Evolutionary conservation across 805 yeast species (phyloP), one percentile per base, ranked within the genome.

Genomic region (Brettanomyces custersianus): DNA sequence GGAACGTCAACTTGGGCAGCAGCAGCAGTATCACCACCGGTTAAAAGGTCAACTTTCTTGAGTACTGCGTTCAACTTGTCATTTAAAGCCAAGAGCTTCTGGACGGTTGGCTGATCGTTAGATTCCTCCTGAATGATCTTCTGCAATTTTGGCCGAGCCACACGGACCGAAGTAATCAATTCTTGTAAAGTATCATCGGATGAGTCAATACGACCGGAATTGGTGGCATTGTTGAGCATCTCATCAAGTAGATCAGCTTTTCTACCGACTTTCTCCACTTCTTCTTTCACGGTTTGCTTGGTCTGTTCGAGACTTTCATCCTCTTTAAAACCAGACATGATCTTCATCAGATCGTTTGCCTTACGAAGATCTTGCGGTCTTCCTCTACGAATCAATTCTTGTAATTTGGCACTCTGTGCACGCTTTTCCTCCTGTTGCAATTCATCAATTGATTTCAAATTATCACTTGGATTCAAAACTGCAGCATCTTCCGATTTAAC

Each of bases 271-370:
- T 83, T 80, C 33, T 82, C 85, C 36, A 92, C 66, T 52, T 92
- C 97, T 44, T 81, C 85, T 23, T 80, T 77, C 23, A 88, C 80
- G 47, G 82, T 76, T 38, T 82, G 84, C 51, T 76, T 77, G 45
- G 86, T 82, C 48, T 79, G 83, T 37, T 75, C 74, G 41, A 71
- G 64, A 15, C 71, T 64, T 41, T 77, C 74, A 55, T 87, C 95
- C 50, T 83, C 86, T 57, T 83, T 83, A 66, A 86, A 92, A 5
- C 99, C 99, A 4, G 97, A 95, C 96, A 92, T 87, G 47, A 92
- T 77, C 57, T 90, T 87, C 98, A 92, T 92, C 58, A 92, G 70
- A 48, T 83, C 85, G 59, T 92, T 92, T 30, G 99, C 99, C 59
- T 92, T 98, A 49, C 80, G 84, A 52, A 92, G 72, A 61, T 92